Conservation (phyloP, 208 protist species). For the Trypanosoma grayi region DNA sequence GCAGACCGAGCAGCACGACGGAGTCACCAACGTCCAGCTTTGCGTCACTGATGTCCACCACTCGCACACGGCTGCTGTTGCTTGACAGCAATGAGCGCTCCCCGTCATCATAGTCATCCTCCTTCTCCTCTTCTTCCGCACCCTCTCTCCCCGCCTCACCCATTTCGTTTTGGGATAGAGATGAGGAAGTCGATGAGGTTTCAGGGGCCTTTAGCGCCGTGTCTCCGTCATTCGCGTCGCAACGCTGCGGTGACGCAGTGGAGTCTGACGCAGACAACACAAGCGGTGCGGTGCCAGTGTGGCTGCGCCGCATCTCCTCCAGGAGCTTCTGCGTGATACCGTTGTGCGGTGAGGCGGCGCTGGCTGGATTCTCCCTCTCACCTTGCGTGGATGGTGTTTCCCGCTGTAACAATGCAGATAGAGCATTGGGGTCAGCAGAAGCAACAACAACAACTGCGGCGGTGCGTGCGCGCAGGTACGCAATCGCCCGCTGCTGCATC, state of each 20-base stretch:
- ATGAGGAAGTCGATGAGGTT: no score
- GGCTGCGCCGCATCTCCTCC: conserved; percentile 7
- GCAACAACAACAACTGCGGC: neutral
- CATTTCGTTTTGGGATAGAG: no score
- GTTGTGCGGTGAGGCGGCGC: neutral
- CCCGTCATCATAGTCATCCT: no score
- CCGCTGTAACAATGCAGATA: neutral
- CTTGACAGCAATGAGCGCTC: neutral
- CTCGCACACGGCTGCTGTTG: neutral
- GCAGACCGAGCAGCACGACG: conserved; percentile 1
- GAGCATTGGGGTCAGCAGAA: neutral
- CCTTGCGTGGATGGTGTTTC: no score
- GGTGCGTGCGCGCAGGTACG: conserved; percentile 3
- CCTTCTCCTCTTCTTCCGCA: no score
- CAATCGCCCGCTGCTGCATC: conserved; percentile 39
- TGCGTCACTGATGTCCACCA: neutral
- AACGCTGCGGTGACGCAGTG: neutral
- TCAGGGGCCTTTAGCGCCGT: no score
- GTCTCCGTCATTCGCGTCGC: no score
- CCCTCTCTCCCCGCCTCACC: no score
- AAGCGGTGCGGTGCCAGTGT: neutral
- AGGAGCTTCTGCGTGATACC: conserved; percentile 9
- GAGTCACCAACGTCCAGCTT: conserved; percentile 19
- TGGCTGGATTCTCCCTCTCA: neutral
- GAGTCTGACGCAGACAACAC: conserved; percentile 1